Conservation (phyloP, 2,329 filamentous ascomycete species). For the Microcyclosporella mali region DNA sequence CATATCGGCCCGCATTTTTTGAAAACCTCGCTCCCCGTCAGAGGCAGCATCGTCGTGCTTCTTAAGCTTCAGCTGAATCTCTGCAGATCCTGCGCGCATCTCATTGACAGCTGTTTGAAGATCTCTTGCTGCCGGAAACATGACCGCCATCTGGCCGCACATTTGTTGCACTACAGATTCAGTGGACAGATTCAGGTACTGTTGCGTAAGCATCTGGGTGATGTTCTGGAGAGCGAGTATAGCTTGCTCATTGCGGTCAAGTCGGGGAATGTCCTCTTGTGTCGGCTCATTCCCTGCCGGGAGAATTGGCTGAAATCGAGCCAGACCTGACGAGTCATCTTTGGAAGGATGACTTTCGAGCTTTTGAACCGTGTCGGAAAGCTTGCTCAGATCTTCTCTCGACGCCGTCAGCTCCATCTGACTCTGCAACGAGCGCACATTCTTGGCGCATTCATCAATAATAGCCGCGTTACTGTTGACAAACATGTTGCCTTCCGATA, state of each 20-base stretch:
- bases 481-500: too few relatives aligned
- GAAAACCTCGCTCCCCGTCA: too few relatives aligned
- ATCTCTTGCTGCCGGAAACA: constrained; percentile 4
- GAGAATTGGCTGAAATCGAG: background rate
- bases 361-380: background rate
- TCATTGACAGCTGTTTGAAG: background rate
- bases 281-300: background rate
- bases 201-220: background rate
- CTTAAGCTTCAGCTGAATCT: background rate
- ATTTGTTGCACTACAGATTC: constrained; percentile 4
- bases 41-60: too few relatives aligned
- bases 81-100: background rate
- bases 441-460: too few relatives aligned
- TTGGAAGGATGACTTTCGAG: background rate
- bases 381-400: too few relatives aligned
- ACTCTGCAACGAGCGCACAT: too few relatives aligned
- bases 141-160: constrained; percentile 1
- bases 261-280: background rate
- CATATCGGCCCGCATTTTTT: too few relatives aligned
- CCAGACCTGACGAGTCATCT: background rate
- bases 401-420: too few relatives aligned
- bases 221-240: background rate
- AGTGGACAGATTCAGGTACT: constrained; percentile 7
- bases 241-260: background rate
- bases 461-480: too few relatives aligned